Base-by-base conservation (phyloP, 1,284 basidiomycete genomes). In the Papiliotrema terrestris region DNA sequence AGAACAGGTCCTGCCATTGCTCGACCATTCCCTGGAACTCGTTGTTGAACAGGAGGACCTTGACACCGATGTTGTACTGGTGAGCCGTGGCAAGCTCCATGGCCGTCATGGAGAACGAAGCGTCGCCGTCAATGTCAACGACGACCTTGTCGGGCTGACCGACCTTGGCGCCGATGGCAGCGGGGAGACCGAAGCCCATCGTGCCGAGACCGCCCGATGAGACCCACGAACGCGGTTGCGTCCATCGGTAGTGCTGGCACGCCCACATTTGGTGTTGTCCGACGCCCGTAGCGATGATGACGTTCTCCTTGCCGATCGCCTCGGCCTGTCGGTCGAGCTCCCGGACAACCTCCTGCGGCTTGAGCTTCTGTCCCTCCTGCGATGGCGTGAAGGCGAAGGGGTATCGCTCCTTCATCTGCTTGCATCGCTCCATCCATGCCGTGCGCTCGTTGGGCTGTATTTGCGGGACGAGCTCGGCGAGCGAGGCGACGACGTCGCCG, bases 231-330 rank as follows among this genome's bases (percentile, higher is more conserved):
- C 87, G 83, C 0, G 95, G 95, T 51, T 86, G 77, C 57, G 80
- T 88, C 94, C 94, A 98, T 64, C 93, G 83, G 79, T 86, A 98
- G 76, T 89, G 83, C 77, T 98, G 96, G 46, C 91, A 91, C 1
- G 95, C 94, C 93, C 93, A 98, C 95, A 98, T 98, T 78, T 98
- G 95, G 79, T 98, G 95, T 77, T 98, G 95, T 4, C 96, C 96
- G 23, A 98, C 96, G 68, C 95, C 95, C 2, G 96, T 98, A 2
- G 91, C 79, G 60, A 98, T 80, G 67, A 98, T 80, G 29, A 97
- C 83, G 43, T 97, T 85, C 52, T 92, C 88, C 81, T 98, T 78
- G 56, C 77, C 77, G 70, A 81, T 82, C 57, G 84, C 81, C 55
- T 81, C 80, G 1, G 83, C 84, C 79, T 91, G 87, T 54, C 73